Evolutionary conservation across 305 asterid genomes (phyloP).

Genomic region (Rubia occidens): DNA sequence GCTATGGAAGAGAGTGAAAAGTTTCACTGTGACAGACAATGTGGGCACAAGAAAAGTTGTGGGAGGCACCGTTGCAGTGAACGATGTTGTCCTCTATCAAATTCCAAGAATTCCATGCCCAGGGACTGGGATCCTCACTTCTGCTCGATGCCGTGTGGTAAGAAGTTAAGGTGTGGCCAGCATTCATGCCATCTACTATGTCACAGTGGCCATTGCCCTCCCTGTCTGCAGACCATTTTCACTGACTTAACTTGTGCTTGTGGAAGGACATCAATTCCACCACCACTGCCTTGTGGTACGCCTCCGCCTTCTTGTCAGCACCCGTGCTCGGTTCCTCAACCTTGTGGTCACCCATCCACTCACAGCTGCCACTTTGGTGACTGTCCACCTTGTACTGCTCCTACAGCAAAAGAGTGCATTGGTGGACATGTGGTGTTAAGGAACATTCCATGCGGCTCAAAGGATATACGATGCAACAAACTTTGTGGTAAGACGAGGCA

Average conservation of each 20-base stretch:
- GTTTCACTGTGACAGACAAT: slow-evolving; percentile 69
- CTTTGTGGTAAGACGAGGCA: slow-evolving; percentile 90
- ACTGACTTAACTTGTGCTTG: slow-evolving; percentile 86
- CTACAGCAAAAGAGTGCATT: slow-evolving; percentile 72
- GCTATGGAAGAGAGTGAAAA: slow-evolving; percentile 29
- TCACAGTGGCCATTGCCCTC: slow-evolving; percentile 97
- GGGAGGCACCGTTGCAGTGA: slow-evolving; percentile 97
- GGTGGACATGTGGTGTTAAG: slow-evolving; percentile 87
- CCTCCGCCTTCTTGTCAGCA: slow-evolving; percentile 77
- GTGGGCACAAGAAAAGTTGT: slow-evolving; percentile 83
- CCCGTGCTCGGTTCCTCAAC: slow-evolving; percentile 86
- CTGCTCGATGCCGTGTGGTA: slow-evolving; percentile 92
- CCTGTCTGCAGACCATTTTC: slow-evolving; percentile 81
- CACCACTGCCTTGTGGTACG: slow-evolving; percentile 93
- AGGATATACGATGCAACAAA: slow-evolving; percentile 82
- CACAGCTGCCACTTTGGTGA: slow-evolving; percentile 97
- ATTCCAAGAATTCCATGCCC: slow-evolving; percentile 30
- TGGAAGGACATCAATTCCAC: slow-evolving; percentile 85
- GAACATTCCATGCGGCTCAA: slow-evolving; percentile 86
- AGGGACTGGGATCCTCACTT: slow-evolving; percentile 69
- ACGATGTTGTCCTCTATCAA: slow-evolving; percentile 76
- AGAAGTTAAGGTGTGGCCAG: slow-evolving; percentile 91
- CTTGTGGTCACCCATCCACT: slow-evolving; percentile 86
- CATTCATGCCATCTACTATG: slow-evolving; percentile 78
- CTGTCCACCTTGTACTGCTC: slow-evolving; percentile 85